These are phyloP conservation scores for Monocercomonoides exilis DNA, from an alignment of 78 protist species.

Conservation along the genomic window DNA sequence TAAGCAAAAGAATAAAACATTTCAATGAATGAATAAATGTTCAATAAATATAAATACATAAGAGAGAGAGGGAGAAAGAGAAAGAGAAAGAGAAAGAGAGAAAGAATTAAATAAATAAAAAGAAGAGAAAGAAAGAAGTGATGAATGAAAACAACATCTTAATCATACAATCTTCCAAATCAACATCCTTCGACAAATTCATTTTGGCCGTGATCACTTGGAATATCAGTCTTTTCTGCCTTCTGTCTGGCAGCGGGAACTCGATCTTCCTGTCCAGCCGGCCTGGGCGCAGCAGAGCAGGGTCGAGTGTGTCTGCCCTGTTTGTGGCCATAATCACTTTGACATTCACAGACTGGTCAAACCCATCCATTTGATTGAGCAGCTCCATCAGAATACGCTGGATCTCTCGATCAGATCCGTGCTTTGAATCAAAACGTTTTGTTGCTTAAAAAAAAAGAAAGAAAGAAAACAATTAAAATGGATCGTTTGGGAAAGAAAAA, in stretches of 20 bases:
- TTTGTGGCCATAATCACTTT: conserved; percentile 99
- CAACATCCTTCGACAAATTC: conserved; percentile 96
- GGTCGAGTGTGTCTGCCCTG: conserved; percentile 96
- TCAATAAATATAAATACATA: not conserved
- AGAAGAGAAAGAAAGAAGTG: not conserved
- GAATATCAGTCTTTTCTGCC: conserved; percentile 95
- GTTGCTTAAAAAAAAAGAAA: not conserved
- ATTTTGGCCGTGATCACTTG: conserved; percentile 86
- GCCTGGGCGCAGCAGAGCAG: conserved; percentile 99
- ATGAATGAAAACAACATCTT: not conserved
- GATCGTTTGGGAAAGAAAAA: too few relatives aligned
- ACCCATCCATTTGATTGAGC: conserved; percentile 99
- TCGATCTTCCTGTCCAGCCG: conserved; percentile 91
- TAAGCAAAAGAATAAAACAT: not conserved
- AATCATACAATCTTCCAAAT: conserved; percentile 90
- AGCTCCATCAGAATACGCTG: conserved; percentile 98
- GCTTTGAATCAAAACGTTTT: conserved; percentile 34
- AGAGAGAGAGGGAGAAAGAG: not conserved
- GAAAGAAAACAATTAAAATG: too few relatives aligned
- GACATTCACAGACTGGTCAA: conserved; percentile 92
- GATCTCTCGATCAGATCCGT: conserved; percentile 97
- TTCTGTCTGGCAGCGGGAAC: conserved; percentile 96
- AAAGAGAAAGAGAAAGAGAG: not conserved
- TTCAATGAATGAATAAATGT: not conserved
- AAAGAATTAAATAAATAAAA: too few relatives aligned